Base-by-base conservation (phyloP, 768 basidiomycete species). In the Boletus coccyginus region DNA sequence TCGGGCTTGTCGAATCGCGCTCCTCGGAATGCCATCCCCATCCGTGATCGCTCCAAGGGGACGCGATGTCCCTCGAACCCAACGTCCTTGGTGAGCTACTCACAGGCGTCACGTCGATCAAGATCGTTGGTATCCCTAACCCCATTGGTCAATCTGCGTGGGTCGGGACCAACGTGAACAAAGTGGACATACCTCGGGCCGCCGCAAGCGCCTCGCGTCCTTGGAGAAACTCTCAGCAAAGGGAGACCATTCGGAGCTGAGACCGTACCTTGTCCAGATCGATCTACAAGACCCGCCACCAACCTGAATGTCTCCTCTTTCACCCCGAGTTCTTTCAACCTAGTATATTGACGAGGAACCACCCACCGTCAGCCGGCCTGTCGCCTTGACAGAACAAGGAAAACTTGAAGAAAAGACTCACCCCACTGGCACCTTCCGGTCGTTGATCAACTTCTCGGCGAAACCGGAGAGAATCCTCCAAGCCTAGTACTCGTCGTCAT, bases 201-300 rank as follows among this genome's bases (percentile, higher is more conserved):
- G 66, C 27, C 27, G 27, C 27, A 27, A 27, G 27, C 27, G 27
- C 74, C 66, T 57, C 81, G 50, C 78, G 73, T 54, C 75, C 59
- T 2, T 75, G 79, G 43, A 90, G 66, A 73, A 87, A 93, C 53
- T 83, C 78, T 39, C 88, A 79, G 7, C 92, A 84, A 59, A 80
- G 81, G 8, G 85, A 82, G 44, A 93, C 87, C 52, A 87, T 88
- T 54, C 80, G 79, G n/a, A 97, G 73, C 47, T 94, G 69, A 0
- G 92, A 93, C 41, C 85, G 81, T 13, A 95, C 90, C 48, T 86
- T 83, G 70, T 96, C 94, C 43, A 95, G n/a, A n/a, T n/a, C n/a
- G 72, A 65, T 91, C 90, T 40, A 95, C 88, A 10, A 92, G 78
- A 64, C 92, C 92, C 0, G 83, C 85, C 11, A 98, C 92, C 13